These are phyloP conservation scores for Cercospora citrullina DNA, from an alignment of 2,329 filamentous ascomycete species.

Conservation along the genomic window DNA sequence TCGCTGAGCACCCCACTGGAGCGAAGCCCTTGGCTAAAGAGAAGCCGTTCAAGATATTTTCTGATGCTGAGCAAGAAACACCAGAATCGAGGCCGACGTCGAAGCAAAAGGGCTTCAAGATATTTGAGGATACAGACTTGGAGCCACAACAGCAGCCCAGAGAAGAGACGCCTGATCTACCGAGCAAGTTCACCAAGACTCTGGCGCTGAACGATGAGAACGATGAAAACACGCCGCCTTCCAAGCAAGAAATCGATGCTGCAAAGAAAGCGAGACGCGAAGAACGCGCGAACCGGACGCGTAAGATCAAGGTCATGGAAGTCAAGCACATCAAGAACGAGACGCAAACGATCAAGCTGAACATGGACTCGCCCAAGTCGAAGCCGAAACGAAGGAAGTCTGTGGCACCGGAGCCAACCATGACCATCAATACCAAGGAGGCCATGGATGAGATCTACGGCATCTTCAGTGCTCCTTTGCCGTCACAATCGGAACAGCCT, in stretches of 20 bases:
- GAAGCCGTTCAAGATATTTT: conserved; percentile 15
- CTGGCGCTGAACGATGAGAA: conserved; percentile 45
- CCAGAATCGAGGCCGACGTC: conserved; percentile 19
- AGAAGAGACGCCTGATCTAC: conserved; percentile 24
- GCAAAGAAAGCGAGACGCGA: conserved; percentile 51
- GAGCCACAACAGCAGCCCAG: conserved; percentile 16
- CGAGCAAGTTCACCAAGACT: conserved; percentile 33
- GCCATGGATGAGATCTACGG: conserved; percentile 97
- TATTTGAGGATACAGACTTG: conserved; percentile 36
- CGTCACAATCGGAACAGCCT: conserved; percentile 48
- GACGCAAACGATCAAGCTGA: conserved; percentile 93
- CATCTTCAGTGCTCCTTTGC: conserved; percentile 87
- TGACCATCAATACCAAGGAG: conserved; percentile 94
- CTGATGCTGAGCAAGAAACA: conserved; percentile 12
- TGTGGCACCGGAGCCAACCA: conserved; percentile 82
- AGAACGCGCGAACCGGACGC: conserved; percentile 52
- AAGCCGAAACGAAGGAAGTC: conserved; percentile 79
- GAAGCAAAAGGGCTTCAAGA: conserved; percentile 38
- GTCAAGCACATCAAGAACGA: conserved; percentile 70
- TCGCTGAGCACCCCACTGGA: neutral
- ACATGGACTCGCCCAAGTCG: conserved; percentile 79
- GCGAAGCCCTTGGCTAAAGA: neutral
- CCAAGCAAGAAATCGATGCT: conserved; percentile 42
- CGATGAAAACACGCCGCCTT: conserved; percentile 50
- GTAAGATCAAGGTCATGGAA: conserved; percentile 74